Percentiles rank a stretch among this genome's conserved stretches.
Evolutionary conservation across 176 grass and related monocot species (phyloP).

Genomic region (Eragrostis curvula): DNA sequence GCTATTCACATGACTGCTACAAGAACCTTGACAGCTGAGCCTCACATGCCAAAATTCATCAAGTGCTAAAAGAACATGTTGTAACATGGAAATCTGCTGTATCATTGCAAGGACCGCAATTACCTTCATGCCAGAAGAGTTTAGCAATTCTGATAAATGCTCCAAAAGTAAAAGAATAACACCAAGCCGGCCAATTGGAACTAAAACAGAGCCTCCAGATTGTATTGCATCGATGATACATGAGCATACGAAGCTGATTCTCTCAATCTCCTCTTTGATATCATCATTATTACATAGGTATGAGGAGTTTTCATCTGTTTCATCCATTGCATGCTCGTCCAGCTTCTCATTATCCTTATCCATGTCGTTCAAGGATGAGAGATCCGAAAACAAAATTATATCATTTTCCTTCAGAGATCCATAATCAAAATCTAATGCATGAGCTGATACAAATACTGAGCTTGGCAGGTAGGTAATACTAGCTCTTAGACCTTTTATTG

Average conservation of each 20-base stretch:
- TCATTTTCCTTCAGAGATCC: slow-evolving; percentile 65
- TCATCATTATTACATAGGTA: slow-evolving; percentile 68
- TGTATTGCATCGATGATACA: slow-evolving; percentile 72
- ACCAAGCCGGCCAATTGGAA: slow-evolving; percentile 67
- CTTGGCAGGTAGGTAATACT: slow-evolving; percentile 71
- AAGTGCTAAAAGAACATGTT: not conserved
- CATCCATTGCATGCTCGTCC: slow-evolving; percentile 32
- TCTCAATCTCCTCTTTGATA: slow-evolving; percentile 73
- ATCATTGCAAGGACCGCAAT: not conserved
- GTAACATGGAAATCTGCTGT: not conserved
- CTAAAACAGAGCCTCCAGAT: slow-evolving; percentile 84
- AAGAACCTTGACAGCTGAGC: slow-evolving; percentile 9
- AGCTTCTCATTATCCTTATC: slow-evolving; percentile 49
- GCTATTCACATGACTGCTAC: not conserved
- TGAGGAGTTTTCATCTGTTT: slow-evolving; percentile 43
- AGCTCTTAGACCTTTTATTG: slow-evolving; percentile 71
- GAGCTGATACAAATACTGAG: slow-evolving; percentile 73
- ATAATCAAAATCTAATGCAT: slow-evolving; percentile 80
- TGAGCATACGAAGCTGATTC: slow-evolving; percentile 79
- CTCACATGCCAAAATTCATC: slow-evolving; percentile 14
- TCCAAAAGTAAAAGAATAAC: slow-evolving; percentile 72
- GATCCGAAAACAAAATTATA: slow-evolving; percentile 85
- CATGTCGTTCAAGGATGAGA: slow-evolving; percentile 66
- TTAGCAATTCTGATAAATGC: slow-evolving; percentile 57
- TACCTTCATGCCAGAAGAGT: slow-evolving; percentile 70